Percentiles rank a stretch among this genome's conserved stretches.
Conservation (phyloP, 176 grass and related monocot genomes). For the Aegilops tauschii region DNA sequence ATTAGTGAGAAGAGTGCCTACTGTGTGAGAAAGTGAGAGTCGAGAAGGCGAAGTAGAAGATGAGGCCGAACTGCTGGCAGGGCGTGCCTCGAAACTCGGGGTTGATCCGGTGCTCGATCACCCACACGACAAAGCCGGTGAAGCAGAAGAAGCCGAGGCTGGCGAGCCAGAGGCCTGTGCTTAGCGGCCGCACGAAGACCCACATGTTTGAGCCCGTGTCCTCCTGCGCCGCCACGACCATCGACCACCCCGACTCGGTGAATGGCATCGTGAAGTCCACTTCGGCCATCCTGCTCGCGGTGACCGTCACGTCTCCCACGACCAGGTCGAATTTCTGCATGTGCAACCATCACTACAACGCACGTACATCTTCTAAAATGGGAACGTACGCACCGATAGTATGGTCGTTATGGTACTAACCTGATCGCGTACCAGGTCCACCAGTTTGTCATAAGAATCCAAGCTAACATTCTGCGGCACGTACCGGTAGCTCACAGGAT, state of each 20-base stretch:
- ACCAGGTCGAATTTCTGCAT: too few relatives aligned
- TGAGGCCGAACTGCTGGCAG: not conserved
- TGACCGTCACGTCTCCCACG: not conserved
- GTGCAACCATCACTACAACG: too few relatives aligned
- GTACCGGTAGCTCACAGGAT: not conserved
- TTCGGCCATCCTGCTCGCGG: not conserved
- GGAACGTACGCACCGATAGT: too few relatives aligned
- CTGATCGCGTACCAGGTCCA: not conserved
- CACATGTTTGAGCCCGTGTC: not conserved
- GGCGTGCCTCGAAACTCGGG: not conserved
- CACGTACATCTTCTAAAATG: too few relatives aligned
- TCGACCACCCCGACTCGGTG: not conserved
- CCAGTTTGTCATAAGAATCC: not conserved
- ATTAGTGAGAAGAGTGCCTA: too few relatives aligned
- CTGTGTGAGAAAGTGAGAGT: conserved; percentile 60
- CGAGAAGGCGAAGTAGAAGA: conserved; percentile 53
- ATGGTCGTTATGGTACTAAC: too few relatives aligned
- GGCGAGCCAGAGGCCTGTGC: not conserved
- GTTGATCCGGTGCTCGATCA: not conserved
- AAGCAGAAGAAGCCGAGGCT: not conserved
- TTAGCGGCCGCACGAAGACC: not conserved
- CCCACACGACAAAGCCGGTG: not conserved
- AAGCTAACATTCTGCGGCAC: not conserved
- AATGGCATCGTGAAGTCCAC: not conserved
- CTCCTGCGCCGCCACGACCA: not conserved